Conservation (phyloP, 2,329 filamentous ascomycete genomes). For the Colletotrichum sidae region DNA sequence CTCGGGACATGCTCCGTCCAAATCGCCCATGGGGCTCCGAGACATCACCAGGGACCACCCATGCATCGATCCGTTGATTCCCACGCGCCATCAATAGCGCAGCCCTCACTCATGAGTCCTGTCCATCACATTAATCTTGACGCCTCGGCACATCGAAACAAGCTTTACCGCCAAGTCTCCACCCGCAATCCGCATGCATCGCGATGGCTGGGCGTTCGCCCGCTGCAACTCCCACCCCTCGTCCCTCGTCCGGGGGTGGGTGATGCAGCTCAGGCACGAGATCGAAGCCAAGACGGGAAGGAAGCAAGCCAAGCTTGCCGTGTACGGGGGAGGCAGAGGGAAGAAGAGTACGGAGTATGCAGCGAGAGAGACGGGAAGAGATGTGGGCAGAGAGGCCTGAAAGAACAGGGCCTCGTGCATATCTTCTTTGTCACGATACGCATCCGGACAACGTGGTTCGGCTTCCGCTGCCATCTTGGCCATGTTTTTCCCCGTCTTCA, state of each 20-base stretch:
- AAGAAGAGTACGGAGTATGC: too few relatives aligned
- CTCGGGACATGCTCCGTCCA: conserved; percentile 35
- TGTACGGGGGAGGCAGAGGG: background rate
- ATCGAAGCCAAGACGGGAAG: conserved; percentile 36
- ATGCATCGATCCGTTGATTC: background rate
- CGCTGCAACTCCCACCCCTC: conserved; percentile 17
- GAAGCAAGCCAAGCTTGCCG: background rate
- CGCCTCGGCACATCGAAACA: conserved; percentile 36
- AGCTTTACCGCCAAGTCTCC: conserved; percentile 37
- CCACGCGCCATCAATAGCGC: too few relatives aligned
- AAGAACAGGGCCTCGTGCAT: background rate
- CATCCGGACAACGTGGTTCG: conserved; percentile 15
- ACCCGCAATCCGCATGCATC: conserved; percentile 31
- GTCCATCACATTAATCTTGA: background rate
- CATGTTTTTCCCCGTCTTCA: conserved; percentile 7
- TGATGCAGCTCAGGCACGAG: conserved; percentile 15
- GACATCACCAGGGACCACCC: conserved; percentile 16
- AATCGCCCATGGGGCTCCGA: conserved; percentile 18
- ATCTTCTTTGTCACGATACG: conserved; percentile 21
- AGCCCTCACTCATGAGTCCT: too few relatives aligned
- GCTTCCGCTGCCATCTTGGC: conserved; percentile 30
- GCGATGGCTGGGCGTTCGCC: conserved; percentile 1
- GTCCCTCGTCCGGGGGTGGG: conserved; percentile 20
- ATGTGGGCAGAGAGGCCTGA: too few relatives aligned
- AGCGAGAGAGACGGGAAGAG: background rate